Evolutionary conservation across 1,284 basidiomycete species (phyloP), one percentile per base, ranked within the genome.

Genomic region (Malassezia nana): DNA sequence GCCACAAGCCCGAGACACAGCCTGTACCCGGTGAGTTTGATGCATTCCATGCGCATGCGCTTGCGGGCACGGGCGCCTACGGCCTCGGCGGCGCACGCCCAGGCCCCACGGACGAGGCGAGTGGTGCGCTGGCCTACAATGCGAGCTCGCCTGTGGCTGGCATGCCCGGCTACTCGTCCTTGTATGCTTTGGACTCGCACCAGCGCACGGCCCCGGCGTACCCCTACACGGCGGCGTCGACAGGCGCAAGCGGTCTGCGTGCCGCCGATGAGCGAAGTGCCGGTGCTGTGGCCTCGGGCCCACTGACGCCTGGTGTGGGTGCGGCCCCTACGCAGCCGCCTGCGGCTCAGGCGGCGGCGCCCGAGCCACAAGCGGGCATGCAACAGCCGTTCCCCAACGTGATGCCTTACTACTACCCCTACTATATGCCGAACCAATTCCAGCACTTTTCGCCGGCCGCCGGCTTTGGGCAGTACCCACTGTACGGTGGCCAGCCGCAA

Each of bases 351-450:
- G 41, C 46, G 2, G 52, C 25, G 12, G 45, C 38, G 30, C 54
- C 60, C 15, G 57, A 52, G 32, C 59, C 59, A 20, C 59, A 57
- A 26, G 50, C 61, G 13, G 64, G 66, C 54, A 61, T 62, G 57
- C 69, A 58, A 48, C 67, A 69, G 64, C 66, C 63, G 32, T 73
- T 63, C 65, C 65, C 69, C 7, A 66, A 67, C 48, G 61, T 72
- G 55, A 69, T 71, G 67, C 71, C 71, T 16, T 74, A 74, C 66
- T 74, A 74, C 58, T 69, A 70, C 10, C 67, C 67, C 49, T 74
- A 74, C 67, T 74, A 74, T 62, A 62, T 71, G 61, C 70, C 69
- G 28, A 68, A 67, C 63, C 71, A 74, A 57, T 74, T 72, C 67
- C 69, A 71, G 59, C 71, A 72, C 58, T 74, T 70, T 57, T 70